A percentile compares a stretch with the other conserved stretches of the same genome.
Conservation (phyloP, 768 basidiomycete genomes). For the Tubosaeta brunneosetosa region DNA sequence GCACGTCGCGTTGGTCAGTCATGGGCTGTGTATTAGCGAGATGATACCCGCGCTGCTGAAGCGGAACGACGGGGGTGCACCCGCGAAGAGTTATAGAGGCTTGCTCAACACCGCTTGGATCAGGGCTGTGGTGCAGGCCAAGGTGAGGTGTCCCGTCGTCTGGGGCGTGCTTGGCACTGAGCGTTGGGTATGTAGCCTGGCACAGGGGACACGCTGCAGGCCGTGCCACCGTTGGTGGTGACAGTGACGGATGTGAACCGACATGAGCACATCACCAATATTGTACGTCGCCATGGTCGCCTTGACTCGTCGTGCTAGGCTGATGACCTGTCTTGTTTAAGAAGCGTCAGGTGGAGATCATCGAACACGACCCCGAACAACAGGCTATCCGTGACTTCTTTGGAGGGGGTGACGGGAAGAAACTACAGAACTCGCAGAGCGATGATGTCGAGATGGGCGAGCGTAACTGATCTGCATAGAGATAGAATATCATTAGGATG, state of each 20-base stretch:
- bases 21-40: constrained; percentile 67
- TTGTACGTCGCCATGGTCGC: constrained; percentile 43
- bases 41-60: constrained; percentile 50
- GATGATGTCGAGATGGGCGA: background rate
- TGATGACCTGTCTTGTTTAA: constrained; percentile 25
- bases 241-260: constrained; percentile 49
- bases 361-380: constrained; percentile 74
- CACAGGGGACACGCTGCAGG: constrained; percentile 11
- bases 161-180: constrained; percentile 1
- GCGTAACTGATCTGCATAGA: constrained; percentile 5
- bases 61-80: constrained; percentile 33
- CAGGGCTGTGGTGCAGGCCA: constrained; percentile 44
- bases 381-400: constrained; percentile 74
- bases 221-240: constrained; percentile 35
- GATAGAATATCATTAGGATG: background rate
- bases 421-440: background rate
- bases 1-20: constrained; percentile 69
- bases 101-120: constrained; percentile 71
- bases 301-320: background rate
- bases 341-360: constrained; percentile 71
- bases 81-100: constrained; percentile 38
- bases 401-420: constrained; percentile 31
- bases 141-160: constrained; percentile 31
- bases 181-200: constrained; percentile 21
- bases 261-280: constrained; percentile 48